Conservation (phyloP, 352 stramenopile genomes). For the Pythium brassicae region DNA sequence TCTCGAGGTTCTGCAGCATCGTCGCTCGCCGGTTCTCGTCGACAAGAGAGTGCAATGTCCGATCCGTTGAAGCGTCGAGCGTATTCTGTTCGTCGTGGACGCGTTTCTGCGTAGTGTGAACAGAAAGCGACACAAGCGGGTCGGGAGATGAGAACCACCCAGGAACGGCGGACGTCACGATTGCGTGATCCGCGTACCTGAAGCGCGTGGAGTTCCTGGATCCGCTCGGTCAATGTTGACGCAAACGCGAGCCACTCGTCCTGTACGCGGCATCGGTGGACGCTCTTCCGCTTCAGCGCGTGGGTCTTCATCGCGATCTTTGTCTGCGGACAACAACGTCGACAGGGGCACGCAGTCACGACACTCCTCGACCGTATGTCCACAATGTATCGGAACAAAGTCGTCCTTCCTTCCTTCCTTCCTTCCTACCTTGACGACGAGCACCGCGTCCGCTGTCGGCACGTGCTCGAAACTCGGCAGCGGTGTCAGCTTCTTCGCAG, state of each 20-base stretch:
- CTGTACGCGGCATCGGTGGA: conserved; percentile 30
- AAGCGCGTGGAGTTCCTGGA: conserved; percentile 25
- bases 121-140: no score
- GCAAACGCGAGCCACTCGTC: conserved; percentile 38
- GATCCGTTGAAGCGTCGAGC: conserved; percentile 22
- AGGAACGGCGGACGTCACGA: no score
- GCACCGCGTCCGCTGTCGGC: conserved; percentile 9
- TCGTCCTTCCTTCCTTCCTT: no score
- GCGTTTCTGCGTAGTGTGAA: conserved; percentile 36
- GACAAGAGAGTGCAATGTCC: conserved; percentile 30
- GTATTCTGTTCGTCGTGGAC: conserved; percentile 38
- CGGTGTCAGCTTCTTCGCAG: conserved; percentile 8
- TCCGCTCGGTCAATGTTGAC: conserved; percentile 23
- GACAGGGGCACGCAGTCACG: not conserved
- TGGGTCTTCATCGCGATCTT: conserved; percentile 42
- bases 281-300: conserved; percentile 31
- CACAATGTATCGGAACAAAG: no score
- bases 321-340: conserved; percentile 22
- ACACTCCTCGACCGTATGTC: no score
- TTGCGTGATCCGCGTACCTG: conserved; percentile 27
- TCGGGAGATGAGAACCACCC: no score
- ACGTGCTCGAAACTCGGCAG: not conserved
- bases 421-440: conserved; percentile 17
- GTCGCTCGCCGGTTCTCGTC: conserved; percentile 18
- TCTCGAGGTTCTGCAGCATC: conserved; percentile 17